Conservation (phyloP, 495 filamentous ascomycete genomes). For the Neurospora sp. region DNA sequence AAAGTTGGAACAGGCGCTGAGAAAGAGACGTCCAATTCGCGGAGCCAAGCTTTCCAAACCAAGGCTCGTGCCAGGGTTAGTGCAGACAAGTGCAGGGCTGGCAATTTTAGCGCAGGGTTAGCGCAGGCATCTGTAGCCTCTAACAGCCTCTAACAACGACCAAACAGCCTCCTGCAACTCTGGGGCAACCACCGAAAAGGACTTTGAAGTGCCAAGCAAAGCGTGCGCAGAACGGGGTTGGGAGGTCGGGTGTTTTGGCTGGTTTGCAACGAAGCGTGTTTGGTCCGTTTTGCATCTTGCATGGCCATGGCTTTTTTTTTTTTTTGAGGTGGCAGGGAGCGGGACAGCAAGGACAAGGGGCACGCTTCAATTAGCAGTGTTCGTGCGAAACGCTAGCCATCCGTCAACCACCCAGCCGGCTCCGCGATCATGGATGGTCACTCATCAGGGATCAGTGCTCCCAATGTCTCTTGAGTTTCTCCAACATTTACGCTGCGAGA, state of each 20-base stretch:
- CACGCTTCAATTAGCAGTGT: neutral
- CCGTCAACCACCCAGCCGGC: neutral
- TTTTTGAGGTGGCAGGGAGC: neutral
- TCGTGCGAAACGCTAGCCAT: neutral
- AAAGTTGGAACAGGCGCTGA: neutral
- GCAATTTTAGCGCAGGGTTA: neutral
- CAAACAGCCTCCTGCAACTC: neutral
- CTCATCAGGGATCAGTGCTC: neutral
- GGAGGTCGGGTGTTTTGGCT: neutral
- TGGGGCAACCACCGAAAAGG: neutral
- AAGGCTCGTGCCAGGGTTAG: neutral
- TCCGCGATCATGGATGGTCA: neutral
- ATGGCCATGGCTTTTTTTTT: neutral
- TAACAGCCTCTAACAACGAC: neutral
- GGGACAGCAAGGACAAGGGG: neutral
- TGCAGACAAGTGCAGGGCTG: neutral
- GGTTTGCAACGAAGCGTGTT: neutral
- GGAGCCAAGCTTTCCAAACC: neutral
- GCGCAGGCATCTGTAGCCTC: neutral
- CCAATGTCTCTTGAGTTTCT: neutral
- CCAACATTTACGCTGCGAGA: neutral
- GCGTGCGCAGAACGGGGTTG: neutral
- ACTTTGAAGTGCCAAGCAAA: neutral
- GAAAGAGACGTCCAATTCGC: too few species aligned
- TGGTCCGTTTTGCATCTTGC: neutral